Evolutionary conservation across 768 basidiomycete species (phyloP).

Genomic region (Tylopilus balloui): DNA sequence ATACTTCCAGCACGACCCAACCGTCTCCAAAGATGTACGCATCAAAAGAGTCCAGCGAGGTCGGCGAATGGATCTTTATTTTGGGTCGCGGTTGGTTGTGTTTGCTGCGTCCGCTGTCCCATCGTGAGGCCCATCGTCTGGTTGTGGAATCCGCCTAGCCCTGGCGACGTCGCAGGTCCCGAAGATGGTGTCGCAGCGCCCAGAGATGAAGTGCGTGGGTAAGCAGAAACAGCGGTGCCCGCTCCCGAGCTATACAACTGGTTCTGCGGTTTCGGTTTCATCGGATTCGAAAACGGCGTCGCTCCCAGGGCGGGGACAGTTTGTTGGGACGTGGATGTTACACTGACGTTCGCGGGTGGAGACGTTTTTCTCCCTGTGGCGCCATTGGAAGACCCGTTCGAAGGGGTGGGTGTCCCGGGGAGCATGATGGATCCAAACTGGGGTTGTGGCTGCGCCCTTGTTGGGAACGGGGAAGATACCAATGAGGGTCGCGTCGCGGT

Average conservation of each 20-base stretch:
- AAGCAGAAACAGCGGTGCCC: neutral
- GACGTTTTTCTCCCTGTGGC: constrained; percentile 10
- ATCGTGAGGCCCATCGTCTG: constrained; percentile 2
- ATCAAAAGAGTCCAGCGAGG: constrained; percentile 68
- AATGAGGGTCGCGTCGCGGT: constrained; percentile 26
- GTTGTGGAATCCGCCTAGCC: constrained; percentile 1
- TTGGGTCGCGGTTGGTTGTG: constrained; percentile 23
- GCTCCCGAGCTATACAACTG: constrained; percentile 1
- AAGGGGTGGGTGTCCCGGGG: constrained; percentile 36
- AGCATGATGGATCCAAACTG: constrained; percentile 41
- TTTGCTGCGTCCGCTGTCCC: constrained; percentile 23
- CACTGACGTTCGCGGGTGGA: constrained; percentile 10
- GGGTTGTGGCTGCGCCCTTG: constrained; percentile 17
- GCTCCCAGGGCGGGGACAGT: neutral
- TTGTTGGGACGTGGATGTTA: constrained; percentile 3
- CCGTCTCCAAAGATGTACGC: no score
- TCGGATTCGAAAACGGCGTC: constrained; percentile 11
- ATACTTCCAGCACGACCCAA: neutral
- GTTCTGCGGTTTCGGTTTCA: constrained; percentile 18
- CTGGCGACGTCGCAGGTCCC: constrained; percentile 12
- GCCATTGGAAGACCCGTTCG: constrained; percentile 16
- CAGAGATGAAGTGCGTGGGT: constrained; percentile 9
- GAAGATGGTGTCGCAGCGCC: constrained; percentile 10
- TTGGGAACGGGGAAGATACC: constrained; percentile 16
- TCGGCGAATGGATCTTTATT: constrained; percentile 84